Base-by-base conservation (phyloP, 2,329 filamentous ascomycete species). In the Neopestalotiopsis sp. region DNA sequence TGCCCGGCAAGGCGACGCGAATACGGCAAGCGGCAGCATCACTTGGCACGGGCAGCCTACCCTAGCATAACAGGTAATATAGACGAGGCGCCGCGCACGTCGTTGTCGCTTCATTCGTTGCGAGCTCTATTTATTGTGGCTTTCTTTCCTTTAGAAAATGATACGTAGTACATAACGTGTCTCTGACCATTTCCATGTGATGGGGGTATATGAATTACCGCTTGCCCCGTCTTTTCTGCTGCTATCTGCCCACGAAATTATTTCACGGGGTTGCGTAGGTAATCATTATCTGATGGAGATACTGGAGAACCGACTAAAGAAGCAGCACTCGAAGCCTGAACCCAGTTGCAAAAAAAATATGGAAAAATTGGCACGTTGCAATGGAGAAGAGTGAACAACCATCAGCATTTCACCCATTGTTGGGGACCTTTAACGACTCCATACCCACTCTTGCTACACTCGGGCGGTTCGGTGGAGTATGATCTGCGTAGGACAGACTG, bases 221-320 rank as follows among this genome's bases (percentile, higher is more conserved):
- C 5, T 7, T 53, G n/a, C 45, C 45, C 20, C n/a, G 45, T 20
- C 17, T 17, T 53, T 53, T 53, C 9, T 53, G 42, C 24, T 28
- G 24, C 24, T 28, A 28, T 7, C 42, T 20, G 45, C 45, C 45
- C 45, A 7, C n/a, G 7, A 53, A 53, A 53, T 53, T 38, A 38
- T 53, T 53, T 17, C 45, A 17, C 45, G 45, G 34, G 34, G 34
- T 38, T 53, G 45, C 14, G 45, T 53, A 53, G 17, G 45, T 53
- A 53, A 53, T 53, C 45, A 53, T 53, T 53, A 53, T 53, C 45
- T 53, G 45, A 53, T 53, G 17, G 45, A 49, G 42, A 49, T n/a
- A 13, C 13, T 49, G 5, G n/a, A 53, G 20, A 20, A 53, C 14
- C 45, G 34, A 38, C 34, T 38, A 38, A 38, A 38, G 34, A 38